Evolutionary conservation across 345 rosid species (phyloP).

Genomic region (Lepidium sativum): DNA sequence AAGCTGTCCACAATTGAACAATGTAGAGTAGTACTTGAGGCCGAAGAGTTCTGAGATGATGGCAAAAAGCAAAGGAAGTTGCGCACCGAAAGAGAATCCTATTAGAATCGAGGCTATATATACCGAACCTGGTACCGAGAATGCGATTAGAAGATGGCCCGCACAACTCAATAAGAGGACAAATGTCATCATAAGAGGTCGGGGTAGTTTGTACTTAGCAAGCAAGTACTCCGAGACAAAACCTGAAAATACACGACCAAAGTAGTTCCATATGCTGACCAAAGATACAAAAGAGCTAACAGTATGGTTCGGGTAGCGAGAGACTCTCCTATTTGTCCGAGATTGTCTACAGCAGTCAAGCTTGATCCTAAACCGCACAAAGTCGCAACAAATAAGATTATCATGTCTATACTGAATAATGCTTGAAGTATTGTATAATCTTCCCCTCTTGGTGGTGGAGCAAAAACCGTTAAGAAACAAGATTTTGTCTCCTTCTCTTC

Average conservation of each 20-base stretch:
- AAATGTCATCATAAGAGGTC: constrained; percentile 70
- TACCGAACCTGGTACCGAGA: constrained; percentile 58
- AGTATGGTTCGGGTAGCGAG: constrained; percentile 54
- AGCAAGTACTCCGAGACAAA: constrained; percentile 64
- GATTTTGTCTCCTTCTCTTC: constrained; percentile 24
- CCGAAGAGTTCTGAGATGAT: constrained; percentile 89
- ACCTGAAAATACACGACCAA: constrained; percentile 78
- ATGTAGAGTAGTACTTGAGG: constrained; percentile 78
- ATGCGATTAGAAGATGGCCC: constrained; percentile 66
- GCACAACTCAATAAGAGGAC: constrained; percentile 50
- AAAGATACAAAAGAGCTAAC: constrained; percentile 63
- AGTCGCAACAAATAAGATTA: constrained; percentile 50
- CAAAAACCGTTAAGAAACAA: constrained; percentile 43
- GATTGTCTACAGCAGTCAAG: constrained; percentile 74
- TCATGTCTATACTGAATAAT: constrained; percentile 64
- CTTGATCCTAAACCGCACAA: constrained; percentile 71
- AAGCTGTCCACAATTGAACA: constrained; percentile 77
- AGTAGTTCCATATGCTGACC: constrained; percentile 87
- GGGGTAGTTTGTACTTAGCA: constrained; percentile 47
- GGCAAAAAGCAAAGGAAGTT: constrained; percentile 59
- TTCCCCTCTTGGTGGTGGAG: constrained; percentile 68
- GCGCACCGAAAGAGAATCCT: constrained; percentile 82
- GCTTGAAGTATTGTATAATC: constrained; percentile 90
- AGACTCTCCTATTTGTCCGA: constrained; percentile 90
- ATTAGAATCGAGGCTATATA: constrained; percentile 61